Conservation (phyloP, 495 filamentous ascomycete genomes). For the Pyrenula aspistea region DNA sequence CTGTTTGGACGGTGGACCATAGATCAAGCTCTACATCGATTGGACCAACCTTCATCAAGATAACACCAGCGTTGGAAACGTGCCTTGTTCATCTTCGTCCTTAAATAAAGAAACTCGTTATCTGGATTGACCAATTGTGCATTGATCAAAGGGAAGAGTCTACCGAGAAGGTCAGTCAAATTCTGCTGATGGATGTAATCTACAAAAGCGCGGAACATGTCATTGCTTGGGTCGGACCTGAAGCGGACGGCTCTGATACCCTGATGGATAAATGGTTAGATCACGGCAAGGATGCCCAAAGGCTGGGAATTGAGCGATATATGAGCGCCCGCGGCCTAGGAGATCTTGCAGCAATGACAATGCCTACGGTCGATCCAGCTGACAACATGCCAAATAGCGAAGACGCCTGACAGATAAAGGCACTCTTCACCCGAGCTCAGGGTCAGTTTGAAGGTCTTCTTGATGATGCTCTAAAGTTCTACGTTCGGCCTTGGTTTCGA, state of each 20-base stretch:
- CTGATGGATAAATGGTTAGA: background rate
- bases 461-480: constrained; percentile 1
- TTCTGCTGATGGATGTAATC: background rate
- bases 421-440: background rate
- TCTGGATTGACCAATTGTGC: background rate
- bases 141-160: background rate
- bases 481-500: constrained; percentile 12
- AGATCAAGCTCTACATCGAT: background rate
- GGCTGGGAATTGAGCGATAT: background rate
- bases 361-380: background rate
- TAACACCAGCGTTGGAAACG: background rate
- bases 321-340: background rate
- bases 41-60: background rate
- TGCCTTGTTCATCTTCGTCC: background rate
- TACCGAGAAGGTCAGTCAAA: background rate
- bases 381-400: background rate
- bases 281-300: background rate
- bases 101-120: background rate
- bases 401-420: background rate
- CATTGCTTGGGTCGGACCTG: background rate
- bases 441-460: background rate
- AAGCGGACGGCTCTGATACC: background rate
- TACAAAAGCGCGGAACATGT: background rate
- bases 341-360: background rate
- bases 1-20: background rate